These are phyloP conservation scores for Dactylellina drechsleri DNA, from an alignment of 2,329 filamentous ascomycete species.

Conservation along the genomic window DNA sequence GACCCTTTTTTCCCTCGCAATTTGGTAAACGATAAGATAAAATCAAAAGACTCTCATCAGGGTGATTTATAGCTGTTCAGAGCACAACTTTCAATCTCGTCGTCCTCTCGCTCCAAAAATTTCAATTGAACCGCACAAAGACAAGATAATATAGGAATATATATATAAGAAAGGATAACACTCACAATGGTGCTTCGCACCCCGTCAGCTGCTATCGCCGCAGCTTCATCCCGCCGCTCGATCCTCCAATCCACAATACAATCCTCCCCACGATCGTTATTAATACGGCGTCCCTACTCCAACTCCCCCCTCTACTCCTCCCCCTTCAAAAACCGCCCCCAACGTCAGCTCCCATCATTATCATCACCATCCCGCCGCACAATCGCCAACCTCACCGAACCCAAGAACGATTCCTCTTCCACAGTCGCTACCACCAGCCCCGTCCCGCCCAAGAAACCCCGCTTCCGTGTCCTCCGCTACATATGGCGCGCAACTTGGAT, in stretches of 20 bases:
- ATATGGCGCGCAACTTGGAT: conserved; percentile 85
- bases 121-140: neutral
- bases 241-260: conserved; percentile 51
- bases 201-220: conserved; percentile 43
- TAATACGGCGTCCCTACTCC: conserved; percentile 32
- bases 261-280: conserved; percentile 26
- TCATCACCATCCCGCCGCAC: conserved; percentile 11
- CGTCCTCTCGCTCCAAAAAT: neutral
- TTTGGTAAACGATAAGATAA: no score
- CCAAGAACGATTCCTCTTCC: conserved; percentile 28
- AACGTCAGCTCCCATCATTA: neutral
- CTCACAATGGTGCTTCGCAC: conserved; percentile 54
- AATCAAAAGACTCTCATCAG: no score
- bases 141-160: neutral
- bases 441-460: conserved; percentile 63
- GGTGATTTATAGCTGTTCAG: no score
- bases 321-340: conserved; percentile 20
- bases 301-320: conserved; percentile 25
- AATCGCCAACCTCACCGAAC: conserved; percentile 37
- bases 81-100: no score
- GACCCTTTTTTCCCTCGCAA: no score
- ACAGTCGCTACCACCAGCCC: conserved; percentile 18
- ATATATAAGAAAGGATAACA: neutral
- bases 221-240: conserved; percentile 46
- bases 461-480: conserved; percentile 79